phyloP scores from a whole-genome alignment of 371 early-diverging fungal species.

The Nematocida homosporus region DNA sequence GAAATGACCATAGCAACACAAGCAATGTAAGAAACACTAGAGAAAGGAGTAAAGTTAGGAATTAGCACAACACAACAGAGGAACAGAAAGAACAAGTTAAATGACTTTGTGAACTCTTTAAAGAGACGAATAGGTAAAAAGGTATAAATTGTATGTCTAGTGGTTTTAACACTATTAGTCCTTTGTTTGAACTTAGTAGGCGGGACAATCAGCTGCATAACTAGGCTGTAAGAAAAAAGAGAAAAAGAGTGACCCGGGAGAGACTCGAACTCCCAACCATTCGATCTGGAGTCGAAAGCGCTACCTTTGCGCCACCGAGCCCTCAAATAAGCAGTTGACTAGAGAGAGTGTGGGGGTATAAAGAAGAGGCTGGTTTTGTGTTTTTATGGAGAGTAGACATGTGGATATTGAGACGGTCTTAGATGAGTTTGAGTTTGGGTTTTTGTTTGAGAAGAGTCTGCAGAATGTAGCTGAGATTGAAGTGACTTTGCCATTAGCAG shows the following conservation, averaged over 20 bases:
- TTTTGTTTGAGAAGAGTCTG: neutral
- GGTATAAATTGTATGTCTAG: slow-evolving; percentile 71
- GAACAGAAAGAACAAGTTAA: slow-evolving; percentile 82
- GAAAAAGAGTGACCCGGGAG: slow-evolving; percentile 61
- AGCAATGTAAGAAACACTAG: slow-evolving; percentile 63
- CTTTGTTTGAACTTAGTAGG: slow-evolving; percentile 7
- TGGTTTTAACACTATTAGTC: slow-evolving; percentile 34
- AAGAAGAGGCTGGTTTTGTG: neutral
- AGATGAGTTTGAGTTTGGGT: slow-evolving; percentile 4
- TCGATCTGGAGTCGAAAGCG: slow-evolving; percentile 67
- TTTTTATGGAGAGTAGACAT: slow-evolving; percentile 1
- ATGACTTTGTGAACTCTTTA: slow-evolving; percentile 80
- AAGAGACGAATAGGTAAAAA: slow-evolving; percentile 84
- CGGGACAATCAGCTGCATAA: neutral
- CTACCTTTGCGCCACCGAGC: slow-evolving; percentile 67
- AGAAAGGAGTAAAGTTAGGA: slow-evolving; percentile 72
- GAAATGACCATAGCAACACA: slow-evolving; percentile 76
- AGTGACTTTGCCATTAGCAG: too few relatives aligned
- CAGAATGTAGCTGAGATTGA: neutral
- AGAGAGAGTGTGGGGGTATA: neutral
- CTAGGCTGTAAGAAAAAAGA: slow-evolving; percentile 8
- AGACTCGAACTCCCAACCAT: slow-evolving; percentile 66
- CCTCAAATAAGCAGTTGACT: neutral
- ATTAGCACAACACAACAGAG: slow-evolving; percentile 80
- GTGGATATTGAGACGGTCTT: neutral